Base-by-base conservation (phyloP, 805 yeast species). In the Candida railenensis region DNA sequence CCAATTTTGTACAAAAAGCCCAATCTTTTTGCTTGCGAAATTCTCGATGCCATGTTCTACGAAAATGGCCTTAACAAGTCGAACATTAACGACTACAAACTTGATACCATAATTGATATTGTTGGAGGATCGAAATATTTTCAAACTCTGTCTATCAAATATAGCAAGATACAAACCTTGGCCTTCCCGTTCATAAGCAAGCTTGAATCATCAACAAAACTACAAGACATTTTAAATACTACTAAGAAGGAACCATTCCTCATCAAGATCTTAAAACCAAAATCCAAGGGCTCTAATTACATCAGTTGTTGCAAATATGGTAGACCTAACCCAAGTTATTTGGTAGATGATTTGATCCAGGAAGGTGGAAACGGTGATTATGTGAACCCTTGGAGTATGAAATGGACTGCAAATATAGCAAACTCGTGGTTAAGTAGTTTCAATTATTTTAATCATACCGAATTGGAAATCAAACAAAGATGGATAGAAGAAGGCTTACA, bases 51-150 rank as follows among this genome's bases (percentile, higher is more conserved):
- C 4, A 46, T 71, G 36, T 63, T 70, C 44, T 52, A 52, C 19
- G 56, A 7, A 63, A 14, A 57, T 34, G 45, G 40, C 18, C 55
- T 70, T 3, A 50, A 45, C 34, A 39, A 37, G 4, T 28, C 33
- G 21, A 67, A 63, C 45, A 34, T 66, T 34, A 49, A 58, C 42
- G 48, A 56, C 30, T 61, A 58, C 48, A 65, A 64, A 39, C 53
- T 69, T 43, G 77, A 72, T 49, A 48, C 64, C 30, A 57, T 72
- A 36, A 55, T 72, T 18, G 77, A 72, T 48, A 62, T 72, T 16
- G 55, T 67, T 8, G 77, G 77, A n/a, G 55, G 71, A 46, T 66
- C 62, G 49, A 62, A 63, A 47, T 62, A 56, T 54, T 65, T 72
- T 40, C 74, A 70, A 43, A 54, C 57, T n/a, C 50, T 54, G 33